phyloP scores from a whole-genome alignment of 192 early-diverging fungal species.

The Coemansia sp. region DNA sequence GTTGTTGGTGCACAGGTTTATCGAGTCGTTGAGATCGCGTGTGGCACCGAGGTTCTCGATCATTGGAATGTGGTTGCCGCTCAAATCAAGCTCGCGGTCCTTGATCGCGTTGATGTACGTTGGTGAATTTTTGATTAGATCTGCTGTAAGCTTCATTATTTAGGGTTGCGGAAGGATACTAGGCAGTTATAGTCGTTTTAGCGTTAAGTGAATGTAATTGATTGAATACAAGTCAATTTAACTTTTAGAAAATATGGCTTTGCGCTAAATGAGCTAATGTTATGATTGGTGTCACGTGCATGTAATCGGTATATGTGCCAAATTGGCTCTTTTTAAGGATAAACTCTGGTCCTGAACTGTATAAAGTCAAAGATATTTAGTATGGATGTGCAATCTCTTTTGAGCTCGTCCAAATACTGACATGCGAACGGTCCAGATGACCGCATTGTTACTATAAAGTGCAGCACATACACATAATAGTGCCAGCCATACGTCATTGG shows the following conservation, averaged over 20 bases:
- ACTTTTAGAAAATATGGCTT: too few relatives aligned
- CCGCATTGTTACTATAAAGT: too few relatives aligned
- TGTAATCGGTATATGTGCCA: too few relatives aligned
- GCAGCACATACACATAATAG: too few relatives aligned
- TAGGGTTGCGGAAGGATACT: neutral
- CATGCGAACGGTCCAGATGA: too few relatives aligned
- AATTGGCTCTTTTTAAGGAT: too few relatives aligned
- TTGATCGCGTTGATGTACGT: constrained; percentile 82
- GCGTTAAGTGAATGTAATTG: neutral
- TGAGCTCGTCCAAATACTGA: too few relatives aligned
- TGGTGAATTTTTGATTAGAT: constrained; percentile 62
- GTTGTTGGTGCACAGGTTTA: constrained; percentile 94
- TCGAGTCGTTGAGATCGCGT: constrained; percentile 89
- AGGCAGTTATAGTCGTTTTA: neutral
- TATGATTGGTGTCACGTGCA: neutral
- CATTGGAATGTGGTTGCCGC: constrained; percentile 80
- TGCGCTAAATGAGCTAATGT: neutral
- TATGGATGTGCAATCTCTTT: too few relatives aligned
- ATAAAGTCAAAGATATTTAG: too few relatives aligned
- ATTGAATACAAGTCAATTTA: neutral
- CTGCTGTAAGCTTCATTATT: constrained; percentile 74
- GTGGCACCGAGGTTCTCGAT: constrained; percentile 96
- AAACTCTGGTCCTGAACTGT: too few relatives aligned
- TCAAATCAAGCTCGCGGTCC: constrained; percentile 87
- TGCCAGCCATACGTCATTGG: too few relatives aligned